These are phyloP conservation scores for Fusarium sublunatum DNA, from an alignment of 2,329 filamentous ascomycete genomes.

Conservation along the genomic window DNA sequence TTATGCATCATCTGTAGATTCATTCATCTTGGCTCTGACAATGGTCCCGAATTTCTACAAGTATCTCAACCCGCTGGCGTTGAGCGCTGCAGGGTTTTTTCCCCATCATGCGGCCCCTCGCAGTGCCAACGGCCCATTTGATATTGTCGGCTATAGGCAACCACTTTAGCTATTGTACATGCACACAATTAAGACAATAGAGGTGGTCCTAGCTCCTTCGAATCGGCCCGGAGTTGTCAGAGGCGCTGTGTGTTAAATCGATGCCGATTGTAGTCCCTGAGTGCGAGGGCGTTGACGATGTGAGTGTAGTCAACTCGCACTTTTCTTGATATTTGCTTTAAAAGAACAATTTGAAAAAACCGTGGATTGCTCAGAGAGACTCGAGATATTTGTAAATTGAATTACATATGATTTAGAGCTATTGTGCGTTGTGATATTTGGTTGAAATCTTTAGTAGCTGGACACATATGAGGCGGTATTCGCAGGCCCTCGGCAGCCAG, in stretches of 20 bases:
- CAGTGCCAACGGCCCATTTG: slow-evolving; percentile 18
- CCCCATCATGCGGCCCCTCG: background rate
- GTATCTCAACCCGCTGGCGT: slow-evolving; percentile 9
- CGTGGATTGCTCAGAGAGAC: background rate
- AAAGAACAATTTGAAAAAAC: background rate
- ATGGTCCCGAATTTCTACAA: background rate
- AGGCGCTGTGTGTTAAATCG: slow-evolving; percentile 1
- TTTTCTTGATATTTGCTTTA: background rate
- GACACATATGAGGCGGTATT: background rate
- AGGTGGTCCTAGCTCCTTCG: background rate
- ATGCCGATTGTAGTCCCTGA: background rate
- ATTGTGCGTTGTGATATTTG: background rate
- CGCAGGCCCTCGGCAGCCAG: background rate
- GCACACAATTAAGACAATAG: background rate
- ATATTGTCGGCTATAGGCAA: slow-evolving; percentile 18
- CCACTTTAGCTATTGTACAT: slow-evolving; percentile 2
- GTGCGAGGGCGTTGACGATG: background rate
- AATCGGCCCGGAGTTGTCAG: background rate
- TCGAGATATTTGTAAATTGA: background rate
- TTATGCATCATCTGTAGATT: background rate
- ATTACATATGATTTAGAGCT: background rate
- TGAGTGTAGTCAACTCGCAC: background rate
- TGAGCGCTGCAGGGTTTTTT: background rate
- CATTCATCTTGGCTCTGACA: background rate
- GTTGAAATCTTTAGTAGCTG: background rate